Percentiles rank a stretch among this genome's conserved stretches.
Conservation (phyloP, 495 filamentous ascomycete species). For the Glonium stellatum region DNA sequence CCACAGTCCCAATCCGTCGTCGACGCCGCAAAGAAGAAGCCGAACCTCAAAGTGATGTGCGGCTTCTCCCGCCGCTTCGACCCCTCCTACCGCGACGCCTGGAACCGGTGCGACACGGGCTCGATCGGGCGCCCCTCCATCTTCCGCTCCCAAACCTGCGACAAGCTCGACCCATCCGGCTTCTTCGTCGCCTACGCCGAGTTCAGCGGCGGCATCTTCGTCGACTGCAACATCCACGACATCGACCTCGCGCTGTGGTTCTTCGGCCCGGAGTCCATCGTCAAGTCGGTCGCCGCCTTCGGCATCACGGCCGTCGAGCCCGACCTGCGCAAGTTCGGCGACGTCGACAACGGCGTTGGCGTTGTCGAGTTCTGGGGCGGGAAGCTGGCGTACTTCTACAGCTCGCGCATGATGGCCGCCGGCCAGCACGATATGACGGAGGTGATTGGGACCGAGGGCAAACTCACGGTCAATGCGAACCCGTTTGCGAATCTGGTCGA, state of each 20-base stretch:
- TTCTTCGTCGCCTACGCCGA: conserved; percentile 44
- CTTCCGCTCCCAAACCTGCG: conserved; percentile 43
- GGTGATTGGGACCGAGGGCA: conserved; percentile 57
- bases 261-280: conserved; percentile 32
- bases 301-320: conserved; percentile 58
- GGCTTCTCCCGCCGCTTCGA: conserved; percentile 43
- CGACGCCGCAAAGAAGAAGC: conserved; percentile 32
- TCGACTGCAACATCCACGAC: conserved; percentile 45
- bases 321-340: conserved; percentile 50
- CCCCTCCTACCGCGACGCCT: conserved; percentile 35
- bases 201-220: conserved; percentile 43
- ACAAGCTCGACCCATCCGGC: conserved; percentile 39
- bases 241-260: conserved; percentile 44
- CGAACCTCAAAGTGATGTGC: conserved; percentile 38
- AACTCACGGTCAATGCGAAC: conserved; percentile 50
- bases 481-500: conserved; percentile 49
- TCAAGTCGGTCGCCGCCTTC: conserved; percentile 40
- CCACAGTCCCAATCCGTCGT: conserved; percentile 34
- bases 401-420: conserved; percentile 54
- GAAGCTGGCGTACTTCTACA: conserved; percentile 56
- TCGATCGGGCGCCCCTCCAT: conserved; percentile 39
- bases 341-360: conserved; percentile 57
- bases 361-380: conserved; percentile 58
- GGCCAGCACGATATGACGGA: conserved; percentile 60
- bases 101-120: conserved; percentile 22